These are phyloP conservation scores for Acidiella bohemica DNA, from an alignment of 495 filamentous ascomycete species.

Conservation along the genomic window DNA sequence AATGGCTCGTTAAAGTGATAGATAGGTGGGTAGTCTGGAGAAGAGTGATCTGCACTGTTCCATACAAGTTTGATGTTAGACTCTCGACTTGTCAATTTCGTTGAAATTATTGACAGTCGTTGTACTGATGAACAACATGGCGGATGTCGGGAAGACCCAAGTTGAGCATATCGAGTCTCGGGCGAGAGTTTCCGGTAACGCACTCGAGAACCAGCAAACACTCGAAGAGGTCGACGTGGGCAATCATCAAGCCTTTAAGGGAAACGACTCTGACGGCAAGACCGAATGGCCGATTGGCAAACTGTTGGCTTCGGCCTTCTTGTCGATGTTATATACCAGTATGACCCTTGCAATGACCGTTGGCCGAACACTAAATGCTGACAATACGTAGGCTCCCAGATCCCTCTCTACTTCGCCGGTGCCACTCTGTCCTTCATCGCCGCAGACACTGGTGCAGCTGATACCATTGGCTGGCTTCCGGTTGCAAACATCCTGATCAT, in stretches of 20 bases:
- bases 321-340: conserved; percentile 24
- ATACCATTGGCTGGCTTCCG: conserved; percentile 21
- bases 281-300: conserved; percentile 17
- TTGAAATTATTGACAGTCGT: too few relatives aligned
- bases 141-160: conserved; percentile 3
- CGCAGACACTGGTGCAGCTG: conserved; percentile 13
- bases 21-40: too few relatives aligned
- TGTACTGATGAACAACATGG: too few relatives aligned
- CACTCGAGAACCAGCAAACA: conserved; percentile 16
- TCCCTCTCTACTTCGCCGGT: conserved; percentile 25
- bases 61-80: too few relatives aligned
- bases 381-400: conserved; percentile 21
- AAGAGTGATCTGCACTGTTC: too few relatives aligned
- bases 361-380: conserved; percentile 4
- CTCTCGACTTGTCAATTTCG: too few relatives aligned
- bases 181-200: neutral
- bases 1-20: too few relatives aligned
- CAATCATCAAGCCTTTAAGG: conserved; percentile 20
- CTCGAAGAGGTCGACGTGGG: conserved; percentile 18
- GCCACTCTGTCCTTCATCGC: conserved; percentile 22
- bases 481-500: conserved; percentile 22
- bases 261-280: conserved; percentile 24
- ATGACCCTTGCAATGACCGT: too few relatives aligned
- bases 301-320: conserved; percentile 19
- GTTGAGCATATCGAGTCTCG: neutral